Conservation (phyloP, 2,329 filamentous ascomycete species). For the Colletotrichum acutatum region DNA sequence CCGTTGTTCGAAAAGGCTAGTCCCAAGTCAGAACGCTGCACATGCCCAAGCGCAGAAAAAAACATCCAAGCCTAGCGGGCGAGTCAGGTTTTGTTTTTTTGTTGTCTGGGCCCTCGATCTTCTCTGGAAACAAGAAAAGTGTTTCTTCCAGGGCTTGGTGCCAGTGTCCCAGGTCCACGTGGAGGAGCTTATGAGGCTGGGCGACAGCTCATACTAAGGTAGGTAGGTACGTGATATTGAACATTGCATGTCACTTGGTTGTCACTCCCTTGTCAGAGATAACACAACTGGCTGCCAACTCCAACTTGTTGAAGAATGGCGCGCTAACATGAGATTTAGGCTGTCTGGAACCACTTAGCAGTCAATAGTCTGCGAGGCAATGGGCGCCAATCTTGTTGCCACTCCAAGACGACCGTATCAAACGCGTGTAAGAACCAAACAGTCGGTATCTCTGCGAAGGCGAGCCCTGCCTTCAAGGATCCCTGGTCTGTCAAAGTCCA, state of each 20-base stretch:
- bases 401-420: background rate
- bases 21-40: background rate
- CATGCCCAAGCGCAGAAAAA: background rate
- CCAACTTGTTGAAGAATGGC: background rate
- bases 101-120: no score
- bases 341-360: background rate
- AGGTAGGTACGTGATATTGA: background rate
- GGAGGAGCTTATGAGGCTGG: background rate
- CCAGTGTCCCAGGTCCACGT: background rate
- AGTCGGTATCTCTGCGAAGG: background rate
- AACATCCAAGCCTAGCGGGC: background rate
- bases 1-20: background rate
- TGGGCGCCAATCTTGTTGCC: background rate
- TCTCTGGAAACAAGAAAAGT: background rate
- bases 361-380: background rate
- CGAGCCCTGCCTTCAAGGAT: background rate
- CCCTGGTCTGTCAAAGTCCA: background rate
- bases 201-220: background rate
- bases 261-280: background rate
- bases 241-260: background rate
- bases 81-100: background rate
- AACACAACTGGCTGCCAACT: background rate
- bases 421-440: background rate
- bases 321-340: background rate
- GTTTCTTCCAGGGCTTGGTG: background rate